These are phyloP conservation scores for Termitomyces sp. DNA, from an alignment of 768 basidiomycete species.

Conservation along the genomic window DNA sequence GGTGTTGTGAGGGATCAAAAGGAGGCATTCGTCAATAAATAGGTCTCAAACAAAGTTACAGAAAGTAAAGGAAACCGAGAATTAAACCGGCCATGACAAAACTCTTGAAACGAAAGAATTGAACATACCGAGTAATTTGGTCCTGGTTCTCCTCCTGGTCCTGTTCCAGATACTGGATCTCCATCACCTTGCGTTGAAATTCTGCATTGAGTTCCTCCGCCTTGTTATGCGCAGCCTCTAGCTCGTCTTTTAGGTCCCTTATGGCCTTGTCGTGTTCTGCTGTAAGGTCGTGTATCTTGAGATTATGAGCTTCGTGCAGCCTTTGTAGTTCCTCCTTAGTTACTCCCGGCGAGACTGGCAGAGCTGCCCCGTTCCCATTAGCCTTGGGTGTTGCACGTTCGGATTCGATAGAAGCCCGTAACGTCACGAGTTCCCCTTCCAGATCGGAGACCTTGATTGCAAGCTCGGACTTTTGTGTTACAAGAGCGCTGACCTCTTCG, in stretches of 20 bases:
- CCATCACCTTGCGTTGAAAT: constrained; percentile 68
- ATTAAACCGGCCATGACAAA: constrained; percentile 46
- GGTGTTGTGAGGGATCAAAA: constrained; percentile 21
- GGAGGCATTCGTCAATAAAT: constrained; percentile 32
- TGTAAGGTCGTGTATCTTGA: constrained; percentile 71
- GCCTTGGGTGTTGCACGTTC: constrained; percentile 47
- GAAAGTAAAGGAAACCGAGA: constrained; percentile 51
- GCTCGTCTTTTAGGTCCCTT: constrained; percentile 47
- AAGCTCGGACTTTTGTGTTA: constrained; percentile 58
- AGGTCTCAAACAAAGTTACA: constrained; percentile 30
- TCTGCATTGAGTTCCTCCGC: constrained; percentile 55
- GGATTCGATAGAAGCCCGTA: constrained; percentile 49
- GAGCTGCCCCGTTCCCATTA: constrained; percentile 41
- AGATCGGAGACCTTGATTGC: constrained; percentile 62
- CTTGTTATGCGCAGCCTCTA: constrained; percentile 45
- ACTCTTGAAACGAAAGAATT: constrained; percentile 52
- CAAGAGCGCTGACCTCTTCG: constrained; percentile 51
- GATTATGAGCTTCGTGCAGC: constrained; percentile 80
- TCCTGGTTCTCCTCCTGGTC: constrained; percentile 76
- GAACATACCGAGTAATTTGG: constrained; percentile 74
- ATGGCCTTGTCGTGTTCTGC: constrained; percentile 59
- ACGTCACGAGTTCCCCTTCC: constrained; percentile 70
- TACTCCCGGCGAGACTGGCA: constrained; percentile 42
- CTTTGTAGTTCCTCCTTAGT: constrained; percentile 74
- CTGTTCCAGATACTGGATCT: constrained; percentile 73